Percentiles rank a stretch among this genome's conserved stretches.
phyloP scores from a whole-genome alignment of 139 green algal genomes.

The Closterium sp. region DNA sequence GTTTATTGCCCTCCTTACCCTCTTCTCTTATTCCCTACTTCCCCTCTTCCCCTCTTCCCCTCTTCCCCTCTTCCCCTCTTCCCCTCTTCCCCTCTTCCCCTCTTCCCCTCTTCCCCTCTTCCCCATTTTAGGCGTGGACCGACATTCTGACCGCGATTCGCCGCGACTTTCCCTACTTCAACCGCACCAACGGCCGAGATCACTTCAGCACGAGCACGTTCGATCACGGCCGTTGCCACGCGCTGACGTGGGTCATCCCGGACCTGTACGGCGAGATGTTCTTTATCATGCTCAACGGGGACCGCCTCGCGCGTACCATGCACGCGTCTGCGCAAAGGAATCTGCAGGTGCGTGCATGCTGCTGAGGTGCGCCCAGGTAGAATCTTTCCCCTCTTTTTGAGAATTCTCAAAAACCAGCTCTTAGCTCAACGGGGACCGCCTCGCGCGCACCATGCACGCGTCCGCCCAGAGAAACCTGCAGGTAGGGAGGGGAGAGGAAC shows the following conservation, averaged over 20 bases:
- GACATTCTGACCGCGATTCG: neutral
- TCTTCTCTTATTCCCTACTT: too few species aligned
- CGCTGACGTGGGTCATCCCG: neutral
- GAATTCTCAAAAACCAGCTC: too few species aligned
- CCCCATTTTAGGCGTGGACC: neutral
- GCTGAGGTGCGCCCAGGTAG: neutral
- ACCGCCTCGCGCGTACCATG: neutral
- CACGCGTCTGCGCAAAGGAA: neutral
- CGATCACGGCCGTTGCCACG: slow-evolving; percentile 14
- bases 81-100: too few species aligned
- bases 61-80: too few species aligned
- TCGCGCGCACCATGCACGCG: neutral
- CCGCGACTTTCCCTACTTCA: slow-evolving; percentile 8
- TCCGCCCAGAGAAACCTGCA: neutral
- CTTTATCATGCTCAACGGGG: neutral
- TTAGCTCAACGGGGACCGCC: too few species aligned
- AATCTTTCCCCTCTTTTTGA: too few species aligned
- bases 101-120: too few species aligned
- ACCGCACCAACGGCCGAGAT: slow-evolving; percentile 39
- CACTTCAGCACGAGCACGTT: slow-evolving; percentile 38
- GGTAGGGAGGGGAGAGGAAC: too few species aligned
- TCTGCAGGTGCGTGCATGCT: neutral
- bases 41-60: too few species aligned
- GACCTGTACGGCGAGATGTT: slow-evolving; percentile 16
- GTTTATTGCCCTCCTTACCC: too few species aligned